These are phyloP conservation scores for Monascus purpureus DNA, from an alignment of 495 filamentous ascomycete species.

Conservation along the genomic window DNA sequence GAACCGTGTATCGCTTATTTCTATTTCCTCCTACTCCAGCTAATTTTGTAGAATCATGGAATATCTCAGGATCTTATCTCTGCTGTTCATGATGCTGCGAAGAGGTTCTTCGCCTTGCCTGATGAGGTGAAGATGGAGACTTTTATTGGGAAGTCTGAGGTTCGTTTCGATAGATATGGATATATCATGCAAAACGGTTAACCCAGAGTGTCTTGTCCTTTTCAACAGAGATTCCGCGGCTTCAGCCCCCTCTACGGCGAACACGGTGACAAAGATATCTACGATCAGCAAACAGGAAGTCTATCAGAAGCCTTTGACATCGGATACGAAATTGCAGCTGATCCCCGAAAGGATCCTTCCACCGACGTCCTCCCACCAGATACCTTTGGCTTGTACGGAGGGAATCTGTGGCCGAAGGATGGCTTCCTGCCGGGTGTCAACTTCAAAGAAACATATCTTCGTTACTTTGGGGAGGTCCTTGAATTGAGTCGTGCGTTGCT, in stretches of 20 bases:
- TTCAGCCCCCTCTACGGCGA: constrained; percentile 17
- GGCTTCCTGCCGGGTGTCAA: constrained; percentile 8
- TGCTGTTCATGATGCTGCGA: constrained; percentile 23
- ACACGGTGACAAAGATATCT: constrained; percentile 10
- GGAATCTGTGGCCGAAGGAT: constrained; percentile 16
- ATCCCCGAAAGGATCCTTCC: constrained; percentile 12
- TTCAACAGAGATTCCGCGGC: constrained; percentile 22
- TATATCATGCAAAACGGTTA: constrained; percentile 3
- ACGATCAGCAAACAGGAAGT: constrained; percentile 8
- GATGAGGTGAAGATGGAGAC: constrained; percentile 33
- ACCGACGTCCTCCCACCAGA: constrained; percentile 8
- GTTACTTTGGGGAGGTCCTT: constrained; percentile 16
- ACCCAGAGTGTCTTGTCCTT: too few relatives aligned
- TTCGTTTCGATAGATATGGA: too few relatives aligned
- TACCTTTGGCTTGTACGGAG: constrained; percentile 11
- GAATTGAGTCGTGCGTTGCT: constrained; percentile 21
- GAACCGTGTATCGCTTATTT: neutral
- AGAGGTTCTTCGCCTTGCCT: constrained; percentile 32
- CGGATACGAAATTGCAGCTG: constrained; percentile 22
- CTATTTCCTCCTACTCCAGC: constrained; percentile 8
- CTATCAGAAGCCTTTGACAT: constrained; percentile 28
- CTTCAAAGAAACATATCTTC: constrained; percentile 7
- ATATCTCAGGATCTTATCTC: constrained; percentile 23
- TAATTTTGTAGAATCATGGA: constrained; percentile 14
- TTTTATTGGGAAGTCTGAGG: constrained; percentile 22